Evolutionary conservation across 2,329 filamentous ascomycete species (phyloP).

Genomic region (Fusarium sp.): DNA sequence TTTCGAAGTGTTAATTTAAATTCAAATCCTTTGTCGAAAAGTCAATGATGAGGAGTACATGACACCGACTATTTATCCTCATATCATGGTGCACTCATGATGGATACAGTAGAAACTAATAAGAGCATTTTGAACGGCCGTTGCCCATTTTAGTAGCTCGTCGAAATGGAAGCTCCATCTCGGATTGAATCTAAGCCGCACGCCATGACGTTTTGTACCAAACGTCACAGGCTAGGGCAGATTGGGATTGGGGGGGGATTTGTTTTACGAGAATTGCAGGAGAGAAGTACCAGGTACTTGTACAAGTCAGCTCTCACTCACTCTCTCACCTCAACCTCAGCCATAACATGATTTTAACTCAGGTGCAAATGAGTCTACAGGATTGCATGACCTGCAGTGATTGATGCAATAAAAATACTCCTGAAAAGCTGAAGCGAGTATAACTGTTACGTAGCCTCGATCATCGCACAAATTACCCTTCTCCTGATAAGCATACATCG

Average conservation of each 20-base stretch:
- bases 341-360: neutral
- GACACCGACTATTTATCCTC: neutral
- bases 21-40: neutral
- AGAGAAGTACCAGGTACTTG: slow-evolving; percentile 30
- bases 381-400: neutral
- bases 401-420: neutral
- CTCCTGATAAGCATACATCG: slow-evolving; percentile 23
- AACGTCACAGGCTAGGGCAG: slow-evolving; percentile 23
- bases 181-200: slow-evolving; percentile 38
- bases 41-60: neutral
- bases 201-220: slow-evolving; percentile 39
- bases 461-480: slow-evolving; percentile 1
- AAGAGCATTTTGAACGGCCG: slow-evolving; percentile 2
- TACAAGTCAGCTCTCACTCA: neutral
- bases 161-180: slow-evolving; percentile 26
- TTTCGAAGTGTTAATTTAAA: neutral
- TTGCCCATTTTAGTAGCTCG: slow-evolving; percentile 27
- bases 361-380: neutral
- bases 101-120: neutral
- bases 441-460: neutral
- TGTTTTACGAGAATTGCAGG: slow-evolving; percentile 42
- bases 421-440: neutral
- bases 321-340: neutral
- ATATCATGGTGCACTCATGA: neutral
- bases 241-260: slow-evolving; percentile 9